Evolutionary conservation across 2,329 filamentous ascomycete genomes (phyloP), one percentile per base, ranked within the genome.

Genomic region (Fusarium multiceps): DNA sequence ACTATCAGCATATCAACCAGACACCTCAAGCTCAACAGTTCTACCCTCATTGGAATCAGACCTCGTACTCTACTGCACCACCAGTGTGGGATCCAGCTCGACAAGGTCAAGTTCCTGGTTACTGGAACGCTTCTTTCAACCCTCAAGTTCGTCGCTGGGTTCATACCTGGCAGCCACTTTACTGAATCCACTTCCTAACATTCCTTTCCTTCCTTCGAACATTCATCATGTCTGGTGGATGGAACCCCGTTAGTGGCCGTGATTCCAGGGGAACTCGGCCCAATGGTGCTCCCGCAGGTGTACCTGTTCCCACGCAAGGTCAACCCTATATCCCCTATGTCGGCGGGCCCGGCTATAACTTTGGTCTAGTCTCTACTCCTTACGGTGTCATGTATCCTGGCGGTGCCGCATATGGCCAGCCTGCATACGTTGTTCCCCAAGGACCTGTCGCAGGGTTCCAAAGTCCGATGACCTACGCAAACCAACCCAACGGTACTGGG

Each of bases 241-340:
- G 80, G 79, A 83, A 83, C 60, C 81, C 81, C 7, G 60, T 79
- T 16, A 76, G 77, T 34, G 77, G 82, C 21, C 80, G 80, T 18
- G 82, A 84, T 64, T 59, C 74, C n/a, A 69, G 74, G 13, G 76
- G 76, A 21, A 50, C 61, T 37, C 77, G 77, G 2, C 81, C 81
- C 7, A 70, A 73, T 16, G 74, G 74, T 57, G 74, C 80, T 32
- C 80, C 80, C 6, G 73, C 65, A 32, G 78, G 80, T 21, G 77
- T 72, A 16, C 77, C 80, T 18, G 37, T 79, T 25, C 78, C 78
- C 3, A 61, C 72, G 21, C 79, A 78, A 48, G 79, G 79, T 60
- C 79, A 82, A 59, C 72, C 81, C 20, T 82, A 81, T 56, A 78
- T 81, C 37, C 78, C 78, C 37, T 75, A 81, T 59, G 30, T 69